These are phyloP conservation scores for Pittosporum tobira DNA, from an alignment of 129 eudicot genomes.

Conservation along the genomic window DNA sequence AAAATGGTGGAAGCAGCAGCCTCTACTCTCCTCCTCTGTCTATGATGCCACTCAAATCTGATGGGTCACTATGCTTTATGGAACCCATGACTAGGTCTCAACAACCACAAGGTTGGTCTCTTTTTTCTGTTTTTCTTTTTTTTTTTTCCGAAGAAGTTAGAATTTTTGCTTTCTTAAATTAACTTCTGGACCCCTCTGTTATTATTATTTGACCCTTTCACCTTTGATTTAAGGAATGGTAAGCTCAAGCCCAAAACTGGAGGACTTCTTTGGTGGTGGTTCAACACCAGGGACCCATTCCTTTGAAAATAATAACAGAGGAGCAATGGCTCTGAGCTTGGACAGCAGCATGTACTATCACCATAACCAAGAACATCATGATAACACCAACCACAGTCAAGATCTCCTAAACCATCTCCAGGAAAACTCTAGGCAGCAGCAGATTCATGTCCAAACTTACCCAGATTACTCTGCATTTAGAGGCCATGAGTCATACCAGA, in stretches of 20 bases:
- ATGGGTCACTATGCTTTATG: constrained; percentile 72
- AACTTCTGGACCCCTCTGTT: constrained; percentile 7
- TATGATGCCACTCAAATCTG: constrained; percentile 61
- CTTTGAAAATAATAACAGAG: constrained; percentile 28
- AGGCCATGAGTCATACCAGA: constrained; percentile 33
- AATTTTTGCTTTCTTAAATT: no score
- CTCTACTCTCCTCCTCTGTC: constrained; percentile 38
- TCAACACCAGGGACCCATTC: constrained; percentile 65
- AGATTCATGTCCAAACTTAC: constrained; percentile 39
- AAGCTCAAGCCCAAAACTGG: constrained; percentile 70
- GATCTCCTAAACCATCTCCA: constrained; percentile 21
- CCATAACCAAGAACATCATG: constrained; percentile 31
- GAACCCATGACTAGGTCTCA: constrained; percentile 51
- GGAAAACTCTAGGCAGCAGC: constrained; percentile 32
- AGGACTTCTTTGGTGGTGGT: constrained; percentile 86
- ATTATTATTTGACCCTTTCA: constrained; percentile 20
- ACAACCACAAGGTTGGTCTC: constrained; percentile 58
- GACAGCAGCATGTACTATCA: constrained; percentile 56
- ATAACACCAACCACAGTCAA: constrained; percentile 11
- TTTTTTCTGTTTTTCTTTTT: no score
- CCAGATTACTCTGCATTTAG: constrained; percentile 32
- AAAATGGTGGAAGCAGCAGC: constrained; percentile 33
- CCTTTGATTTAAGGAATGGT: constrained; percentile 33
- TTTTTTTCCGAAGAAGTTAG: no score
- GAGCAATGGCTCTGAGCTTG: constrained; percentile 29